Evolutionary conservation across 768 basidiomycete genomes (phyloP).

Genomic region (Crucibulum laeve): DNA sequence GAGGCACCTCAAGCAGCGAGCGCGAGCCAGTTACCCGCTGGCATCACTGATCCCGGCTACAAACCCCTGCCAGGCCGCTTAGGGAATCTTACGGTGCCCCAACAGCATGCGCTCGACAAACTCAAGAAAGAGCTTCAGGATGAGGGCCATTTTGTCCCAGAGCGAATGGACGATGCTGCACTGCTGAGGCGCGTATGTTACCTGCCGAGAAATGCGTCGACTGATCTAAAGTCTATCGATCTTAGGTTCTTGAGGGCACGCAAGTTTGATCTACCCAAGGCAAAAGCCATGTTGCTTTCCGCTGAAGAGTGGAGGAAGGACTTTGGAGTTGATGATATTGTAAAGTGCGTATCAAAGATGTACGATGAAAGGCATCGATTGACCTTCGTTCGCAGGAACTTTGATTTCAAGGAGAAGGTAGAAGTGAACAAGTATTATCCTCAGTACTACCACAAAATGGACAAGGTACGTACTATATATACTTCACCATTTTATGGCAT

Average conservation of each 20-base stretch:
- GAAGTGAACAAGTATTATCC: conserved; percentile 92
- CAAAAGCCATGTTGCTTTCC: conserved; percentile 79
- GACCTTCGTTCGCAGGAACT: conserved; percentile 48
- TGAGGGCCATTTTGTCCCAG: conserved; percentile 55
- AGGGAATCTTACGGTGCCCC: conserved; percentile 63
- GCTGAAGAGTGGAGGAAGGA: conserved; percentile 90
- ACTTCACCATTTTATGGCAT: not conserved
- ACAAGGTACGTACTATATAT: conserved; percentile 58
- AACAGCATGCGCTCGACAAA: conserved; percentile 62
- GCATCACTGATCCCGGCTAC: conserved; percentile 60
- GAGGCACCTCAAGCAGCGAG: conserved; percentile 29
- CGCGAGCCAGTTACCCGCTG: conserved; percentile 52
- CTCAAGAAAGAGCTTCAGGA: conserved; percentile 61
- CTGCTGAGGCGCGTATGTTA: conserved; percentile 48
- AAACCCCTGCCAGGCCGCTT: conserved; percentile 66
- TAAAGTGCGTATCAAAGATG: conserved; percentile 39
- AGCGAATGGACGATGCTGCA: conserved; percentile 65
- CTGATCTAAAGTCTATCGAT: conserved; percentile 6
- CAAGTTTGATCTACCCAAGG: conserved; percentile 80
- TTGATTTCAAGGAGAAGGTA: conserved; percentile 79
- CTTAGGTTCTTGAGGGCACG: conserved; percentile 86
- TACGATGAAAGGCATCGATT: not conserved
- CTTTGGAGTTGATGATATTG: conserved; percentile 74
- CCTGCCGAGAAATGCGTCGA: conserved; percentile 5
- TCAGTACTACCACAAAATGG: conserved; percentile 93